phyloP scores from a whole-genome alignment of 2,329 filamentous ascomycete genomes.

The Pseudocercospora pini-densiflorae region DNA sequence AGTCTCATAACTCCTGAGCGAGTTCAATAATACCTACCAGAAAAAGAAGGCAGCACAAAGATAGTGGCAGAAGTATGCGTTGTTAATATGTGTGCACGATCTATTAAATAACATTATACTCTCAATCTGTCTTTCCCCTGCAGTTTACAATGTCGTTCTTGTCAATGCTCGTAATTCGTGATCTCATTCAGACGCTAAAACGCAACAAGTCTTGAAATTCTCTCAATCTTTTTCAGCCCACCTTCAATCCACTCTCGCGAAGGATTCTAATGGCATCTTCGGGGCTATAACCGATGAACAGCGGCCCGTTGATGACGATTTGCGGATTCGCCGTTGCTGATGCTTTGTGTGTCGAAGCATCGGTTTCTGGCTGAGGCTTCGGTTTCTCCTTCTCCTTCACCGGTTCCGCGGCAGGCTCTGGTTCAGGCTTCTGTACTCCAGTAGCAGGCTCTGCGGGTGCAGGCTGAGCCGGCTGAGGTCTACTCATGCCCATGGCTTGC shows the following conservation, averaged over 20 bases:
- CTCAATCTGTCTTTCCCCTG: background rate
- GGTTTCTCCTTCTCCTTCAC: background rate
- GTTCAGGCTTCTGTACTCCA: background rate
- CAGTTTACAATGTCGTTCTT: background rate
- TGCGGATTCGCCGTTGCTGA: slow-evolving; percentile 53
- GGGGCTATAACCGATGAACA: slow-evolving; percentile 89
- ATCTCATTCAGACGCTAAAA: background rate
- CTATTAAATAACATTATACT: background rate
- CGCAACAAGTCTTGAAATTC: background rate
- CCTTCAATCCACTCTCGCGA: slow-evolving; percentile 48
- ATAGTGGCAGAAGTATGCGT: background rate
- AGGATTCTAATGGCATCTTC: slow-evolving; percentile 80
- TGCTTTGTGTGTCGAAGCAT: background rate
- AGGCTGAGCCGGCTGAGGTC: slow-evolving; percentile 6
- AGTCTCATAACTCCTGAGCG: too few species aligned
- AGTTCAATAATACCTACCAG: too few species aligned
- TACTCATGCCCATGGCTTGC: background rate
- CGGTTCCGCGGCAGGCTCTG: background rate
- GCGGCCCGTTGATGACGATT: slow-evolving; percentile 89
- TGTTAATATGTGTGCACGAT: background rate
- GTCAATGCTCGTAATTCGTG: background rate
- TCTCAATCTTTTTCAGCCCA: background rate
- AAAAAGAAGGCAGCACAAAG: too few species aligned
- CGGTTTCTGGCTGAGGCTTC: background rate
- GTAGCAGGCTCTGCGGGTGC: background rate